Evolutionary conservation across 1,284 basidiomycete species (phyloP), one percentile per base, ranked within the genome.

Genomic region (Termitomyces sp.): DNA sequence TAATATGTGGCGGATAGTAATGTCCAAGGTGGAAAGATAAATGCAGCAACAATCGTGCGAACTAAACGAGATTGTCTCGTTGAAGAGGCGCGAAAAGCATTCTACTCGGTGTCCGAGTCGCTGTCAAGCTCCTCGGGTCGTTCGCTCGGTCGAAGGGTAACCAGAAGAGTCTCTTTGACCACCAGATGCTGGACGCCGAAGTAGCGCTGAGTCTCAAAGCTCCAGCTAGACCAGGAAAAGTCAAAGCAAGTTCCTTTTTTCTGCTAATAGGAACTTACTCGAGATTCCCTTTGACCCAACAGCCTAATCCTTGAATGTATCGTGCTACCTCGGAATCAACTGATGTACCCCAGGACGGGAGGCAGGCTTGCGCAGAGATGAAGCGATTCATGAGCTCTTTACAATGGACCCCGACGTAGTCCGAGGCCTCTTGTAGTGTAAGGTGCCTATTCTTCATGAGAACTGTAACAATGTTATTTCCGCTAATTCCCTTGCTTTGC

Each of bases 401-500:
- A 67, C 78, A 86, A 61, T 80, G 70, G 17, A 65, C 66, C 12
- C 84, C 83, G 59, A 83, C 76, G 59, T 75, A 71, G 64, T 88
- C 80, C 28, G 78, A 73, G 3, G 84, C 80, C n/a, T 74, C 73
- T 67, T 87, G 86, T 19, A 86, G 69, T 55, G 73, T 69, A 52
- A 80, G 67, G 24, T 68, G 62, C 48, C 75, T 75, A 52, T 78
- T 75, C 56, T 78, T 72, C 82, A 86, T 84, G 50, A 85, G 75
- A 31, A 88, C 82, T 3, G 83, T 83, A 43, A 88, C 73, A 59
- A 86, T 74, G 63, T 88, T 88, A 64, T 84, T 85, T 46, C 79
- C 79, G 17, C 73, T 76, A 54, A 80, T 80, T n/a, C 84, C 85
- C 66, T 82, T 84, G 39, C 82, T 78, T 64, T 86, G 82, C 63